phyloP scores from a whole-genome alignment of 768 basidiomycete species.

The Amanita exitialis region DNA sequence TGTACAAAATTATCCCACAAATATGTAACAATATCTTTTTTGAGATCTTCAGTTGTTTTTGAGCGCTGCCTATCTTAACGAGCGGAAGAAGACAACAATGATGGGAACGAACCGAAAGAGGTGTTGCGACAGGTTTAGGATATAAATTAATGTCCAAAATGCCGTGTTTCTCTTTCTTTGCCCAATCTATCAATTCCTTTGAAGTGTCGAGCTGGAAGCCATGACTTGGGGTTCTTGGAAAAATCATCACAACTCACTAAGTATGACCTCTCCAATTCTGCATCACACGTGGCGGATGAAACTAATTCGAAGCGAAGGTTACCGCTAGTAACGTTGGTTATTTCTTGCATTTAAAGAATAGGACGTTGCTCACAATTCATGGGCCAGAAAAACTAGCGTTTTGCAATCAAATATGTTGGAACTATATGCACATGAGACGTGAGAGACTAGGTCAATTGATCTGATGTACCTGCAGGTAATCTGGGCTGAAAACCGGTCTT shows the following conservation, averaged over 20 bases:
- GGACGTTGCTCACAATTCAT: conserved; percentile 74
- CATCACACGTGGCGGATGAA: conserved; percentile 59
- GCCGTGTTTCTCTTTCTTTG: conserved; percentile 51
- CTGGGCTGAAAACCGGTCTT: conserved; percentile 70
- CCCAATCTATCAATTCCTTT: conserved; percentile 72
- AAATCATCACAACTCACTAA: conserved; percentile 37
- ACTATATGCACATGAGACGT: conserved; percentile 28
- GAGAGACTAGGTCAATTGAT: not conserved
- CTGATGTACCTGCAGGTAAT: conserved; percentile 78
- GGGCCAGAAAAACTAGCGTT: conserved; percentile 79
- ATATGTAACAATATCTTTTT: conserved; percentile 60
- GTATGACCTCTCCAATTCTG: conserved; percentile 75
- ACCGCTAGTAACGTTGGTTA: conserved; percentile 42
- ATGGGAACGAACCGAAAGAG: conserved; percentile 6
- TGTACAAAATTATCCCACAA: conserved; percentile 96
- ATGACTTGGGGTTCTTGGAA: not conserved
- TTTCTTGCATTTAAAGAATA: not conserved
- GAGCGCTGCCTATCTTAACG: conserved; percentile 19
- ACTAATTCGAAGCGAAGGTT: conserved; percentile 81
- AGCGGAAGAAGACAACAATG: not conserved
- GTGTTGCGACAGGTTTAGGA: conserved; percentile 39
- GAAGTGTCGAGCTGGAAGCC: conserved; percentile 70
- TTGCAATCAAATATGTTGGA: conserved; percentile 67
- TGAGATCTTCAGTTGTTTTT: conserved; percentile 33
- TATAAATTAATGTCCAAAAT: conserved; percentile 84